Evolutionary conservation across 352 stramenopile genomes (phyloP).

Genomic region (Globisporangium emineosum): DNA sequence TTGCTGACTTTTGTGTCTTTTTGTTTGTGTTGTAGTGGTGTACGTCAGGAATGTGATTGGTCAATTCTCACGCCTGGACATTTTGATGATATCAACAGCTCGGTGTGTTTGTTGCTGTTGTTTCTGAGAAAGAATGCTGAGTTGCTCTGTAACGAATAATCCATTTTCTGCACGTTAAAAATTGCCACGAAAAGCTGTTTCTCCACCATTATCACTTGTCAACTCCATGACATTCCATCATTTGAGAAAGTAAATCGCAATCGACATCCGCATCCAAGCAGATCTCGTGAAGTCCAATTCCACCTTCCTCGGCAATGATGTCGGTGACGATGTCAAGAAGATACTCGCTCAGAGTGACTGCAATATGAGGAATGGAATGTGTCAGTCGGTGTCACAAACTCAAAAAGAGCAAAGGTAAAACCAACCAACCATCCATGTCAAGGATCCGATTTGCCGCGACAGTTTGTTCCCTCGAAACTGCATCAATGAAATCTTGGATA

Average conservation of each 20-base stretch:
- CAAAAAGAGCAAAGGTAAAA: background rate
- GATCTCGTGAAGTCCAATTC: conserved; percentile 14
- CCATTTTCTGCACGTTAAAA: conserved; percentile 15
- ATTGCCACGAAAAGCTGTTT: background rate
- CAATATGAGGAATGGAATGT: background rate
- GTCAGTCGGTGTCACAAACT: background rate
- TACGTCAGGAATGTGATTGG: conserved; percentile 17
- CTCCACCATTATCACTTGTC: background rate
- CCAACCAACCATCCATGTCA: conserved; percentile 13
- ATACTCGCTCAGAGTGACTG: conserved; percentile 18
- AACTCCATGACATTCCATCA: conserved; percentile 15
- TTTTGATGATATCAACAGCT: conserved; percentile 9
- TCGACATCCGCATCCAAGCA: conserved; percentile 11
- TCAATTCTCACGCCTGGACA: background rate
- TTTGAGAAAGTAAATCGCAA: conserved; percentile 11
- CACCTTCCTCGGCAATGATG: conserved; percentile 21
- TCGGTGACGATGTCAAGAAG: conserved; percentile 22
- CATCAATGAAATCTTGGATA: conserved; percentile 17
- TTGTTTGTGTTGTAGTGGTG: conserved; percentile 17
- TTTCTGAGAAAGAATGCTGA: conserved; percentile 4
- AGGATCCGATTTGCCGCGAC: conserved; percentile 8
- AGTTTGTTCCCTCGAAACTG: conserved; percentile 4
- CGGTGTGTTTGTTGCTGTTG: conserved; percentile 4
- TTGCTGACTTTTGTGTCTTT: conserved; percentile 8
- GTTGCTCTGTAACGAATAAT: conserved; percentile 23